phyloP scores from a whole-genome alignment of 2,329 filamentous ascomycete genomes.

The Bimuria novae-zelandiae region DNA sequence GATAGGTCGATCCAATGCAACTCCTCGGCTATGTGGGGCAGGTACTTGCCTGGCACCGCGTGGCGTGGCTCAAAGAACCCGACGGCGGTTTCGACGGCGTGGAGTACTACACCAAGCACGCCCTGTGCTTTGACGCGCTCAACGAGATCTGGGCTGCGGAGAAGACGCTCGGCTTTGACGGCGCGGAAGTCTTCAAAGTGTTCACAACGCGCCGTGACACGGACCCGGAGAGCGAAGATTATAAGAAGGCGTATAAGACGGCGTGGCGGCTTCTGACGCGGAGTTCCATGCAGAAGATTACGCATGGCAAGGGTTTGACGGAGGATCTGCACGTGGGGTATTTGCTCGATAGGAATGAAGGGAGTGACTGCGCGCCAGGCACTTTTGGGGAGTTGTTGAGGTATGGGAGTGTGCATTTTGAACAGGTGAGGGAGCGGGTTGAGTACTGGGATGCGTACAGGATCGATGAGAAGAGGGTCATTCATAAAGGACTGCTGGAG shows the following conservation, averaged over 20 bases:
- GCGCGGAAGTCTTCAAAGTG: conserved; percentile 29
- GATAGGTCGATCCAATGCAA: no score
- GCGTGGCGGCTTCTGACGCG: conserved; percentile 38
- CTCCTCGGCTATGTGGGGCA: conserved; percentile 49
- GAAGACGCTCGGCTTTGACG: conserved; percentile 30
- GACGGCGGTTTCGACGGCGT: conserved; percentile 37
- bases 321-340: conserved; percentile 30
- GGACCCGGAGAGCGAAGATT: conserved; percentile 28
- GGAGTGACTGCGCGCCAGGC: conserved; percentile 35
- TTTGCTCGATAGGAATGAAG: conserved; percentile 41
- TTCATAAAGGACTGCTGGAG: conserved; percentile 30
- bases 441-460: conserved; percentile 23
- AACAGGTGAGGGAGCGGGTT: conserved; percentile 40
- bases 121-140: conserved; percentile 30
- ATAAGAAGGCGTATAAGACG: conserved; percentile 33
- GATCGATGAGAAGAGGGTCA: conserved; percentile 15
- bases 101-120: conserved; percentile 35
- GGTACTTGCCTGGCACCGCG: conserved; percentile 45
- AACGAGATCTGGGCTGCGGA: conserved; percentile 33
- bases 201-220: conserved; percentile 29
- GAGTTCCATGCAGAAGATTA: conserved; percentile 45
- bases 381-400: conserved; percentile 46
- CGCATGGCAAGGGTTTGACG: conserved; percentile 38
- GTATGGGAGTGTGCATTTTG: conserved; percentile 42
- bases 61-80: conserved; percentile 38